phyloP scores from a whole-genome alignment of 2,329 filamentous ascomycete species.

The Ophiostoma sp. region DNA sequence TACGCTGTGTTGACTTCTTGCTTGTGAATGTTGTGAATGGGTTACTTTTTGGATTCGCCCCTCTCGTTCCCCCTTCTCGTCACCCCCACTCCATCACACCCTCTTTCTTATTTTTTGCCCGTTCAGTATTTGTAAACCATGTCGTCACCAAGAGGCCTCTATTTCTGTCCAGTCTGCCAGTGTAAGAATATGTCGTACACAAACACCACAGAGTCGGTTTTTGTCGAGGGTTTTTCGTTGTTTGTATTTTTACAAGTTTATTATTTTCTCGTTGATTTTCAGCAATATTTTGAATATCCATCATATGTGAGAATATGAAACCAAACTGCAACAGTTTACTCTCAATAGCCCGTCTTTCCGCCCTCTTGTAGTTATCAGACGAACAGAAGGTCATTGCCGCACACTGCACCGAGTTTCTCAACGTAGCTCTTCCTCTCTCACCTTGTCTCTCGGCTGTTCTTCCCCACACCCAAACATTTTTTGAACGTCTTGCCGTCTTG shows the following conservation, averaged over 20 bases:
- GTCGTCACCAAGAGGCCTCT: neutral
- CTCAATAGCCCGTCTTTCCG: neutral
- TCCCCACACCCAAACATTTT: neutral
- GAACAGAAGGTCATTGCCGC: neutral
- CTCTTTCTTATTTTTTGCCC: slow-evolving; percentile 5
- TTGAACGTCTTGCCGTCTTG: neutral
- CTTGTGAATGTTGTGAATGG: too few relatives aligned
- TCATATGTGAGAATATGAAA: neutral
- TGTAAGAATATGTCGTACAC: neutral
- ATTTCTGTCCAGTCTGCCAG: neutral
- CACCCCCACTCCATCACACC: slow-evolving; percentile 12
- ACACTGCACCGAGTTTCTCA: neutral
- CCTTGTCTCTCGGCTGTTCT: slow-evolving; percentile 3
- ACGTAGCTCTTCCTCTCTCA: neutral
- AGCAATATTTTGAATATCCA: too few relatives aligned
- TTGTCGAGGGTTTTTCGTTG: too few relatives aligned
- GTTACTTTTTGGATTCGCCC: neutral
- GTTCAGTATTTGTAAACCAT: neutral
- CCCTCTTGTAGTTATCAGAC: neutral
- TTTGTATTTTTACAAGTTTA: neutral
- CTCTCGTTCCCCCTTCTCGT: slow-evolving; percentile 6
- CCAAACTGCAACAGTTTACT: neutral
- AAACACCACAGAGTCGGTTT: too few relatives aligned
- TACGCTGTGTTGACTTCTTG: too few relatives aligned
- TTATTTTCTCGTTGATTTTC: neutral